These are phyloP conservation scores for Streptanthus diversifolius DNA, from an alignment of 345 rosid species.

Conservation along the genomic window DNA sequence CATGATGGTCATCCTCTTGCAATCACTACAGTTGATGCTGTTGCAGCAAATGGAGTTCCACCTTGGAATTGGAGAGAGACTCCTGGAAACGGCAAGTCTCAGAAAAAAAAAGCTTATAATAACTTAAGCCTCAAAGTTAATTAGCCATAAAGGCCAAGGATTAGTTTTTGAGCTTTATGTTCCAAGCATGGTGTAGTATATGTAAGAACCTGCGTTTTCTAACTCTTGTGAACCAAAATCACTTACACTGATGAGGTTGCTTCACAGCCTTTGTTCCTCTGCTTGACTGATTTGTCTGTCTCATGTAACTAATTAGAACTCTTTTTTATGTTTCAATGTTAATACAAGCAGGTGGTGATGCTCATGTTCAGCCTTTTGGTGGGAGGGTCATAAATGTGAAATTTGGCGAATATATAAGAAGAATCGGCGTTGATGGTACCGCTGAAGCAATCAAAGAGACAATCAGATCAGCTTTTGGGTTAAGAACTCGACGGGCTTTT, in stretches of 20 bases:
- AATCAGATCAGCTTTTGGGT: constrained; percentile 74
- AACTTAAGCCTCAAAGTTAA: constrained; percentile 3
- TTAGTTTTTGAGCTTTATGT: not conserved
- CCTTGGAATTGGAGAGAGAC: constrained; percentile 99
- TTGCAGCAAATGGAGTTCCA: constrained; percentile 80
- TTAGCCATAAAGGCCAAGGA: not conserved
- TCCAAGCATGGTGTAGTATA: constrained; percentile 21
- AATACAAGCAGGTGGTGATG: constrained; percentile 49
- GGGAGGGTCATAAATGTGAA: constrained; percentile 92
- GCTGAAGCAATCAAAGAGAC: constrained; percentile 91
- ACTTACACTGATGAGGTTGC: not conserved
- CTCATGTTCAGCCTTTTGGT: constrained; percentile 59
- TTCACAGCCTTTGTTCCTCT: not conserved
- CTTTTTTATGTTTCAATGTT: not conserved
- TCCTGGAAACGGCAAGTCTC: constrained; percentile 73
- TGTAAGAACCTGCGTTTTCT: not conserved
- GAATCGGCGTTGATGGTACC: constrained; percentile 85
- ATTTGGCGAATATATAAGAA: constrained; percentile 82
- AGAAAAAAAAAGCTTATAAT: constrained; percentile 3
- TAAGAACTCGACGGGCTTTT: constrained; percentile 87
- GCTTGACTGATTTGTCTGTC: not conserved
- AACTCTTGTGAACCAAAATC: not conserved
- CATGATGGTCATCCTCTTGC: constrained; percentile 98
- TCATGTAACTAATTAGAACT: not conserved
- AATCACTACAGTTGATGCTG: constrained; percentile 79